phyloP scores from a whole-genome alignment of 2,329 filamentous ascomycete species.

The Fusarium graminum region DNA sequence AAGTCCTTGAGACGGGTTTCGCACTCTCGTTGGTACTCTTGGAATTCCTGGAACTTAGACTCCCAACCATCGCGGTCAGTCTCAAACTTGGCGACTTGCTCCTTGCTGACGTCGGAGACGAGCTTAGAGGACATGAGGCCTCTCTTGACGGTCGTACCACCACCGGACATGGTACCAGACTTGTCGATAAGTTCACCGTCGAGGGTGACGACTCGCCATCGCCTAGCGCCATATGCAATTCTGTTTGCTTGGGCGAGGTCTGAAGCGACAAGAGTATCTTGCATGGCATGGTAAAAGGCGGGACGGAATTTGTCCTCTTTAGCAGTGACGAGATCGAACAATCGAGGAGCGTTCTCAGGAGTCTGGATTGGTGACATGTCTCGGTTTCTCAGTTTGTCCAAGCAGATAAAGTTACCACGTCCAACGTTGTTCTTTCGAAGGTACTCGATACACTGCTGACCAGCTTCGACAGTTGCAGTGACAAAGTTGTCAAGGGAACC shows the following conservation, averaged over 20 bases:
- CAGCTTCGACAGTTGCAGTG: conserved; percentile 94
- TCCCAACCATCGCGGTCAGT: conserved; percentile 87
- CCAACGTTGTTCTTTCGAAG: conserved; percentile 97
- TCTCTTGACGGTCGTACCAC: conserved; percentile 88
- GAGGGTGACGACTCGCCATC: conserved; percentile 97
- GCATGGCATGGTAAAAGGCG: conserved; percentile 94
- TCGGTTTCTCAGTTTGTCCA: conserved; percentile 85
- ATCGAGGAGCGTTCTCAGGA: conserved; percentile 88
- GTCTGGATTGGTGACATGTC: conserved; percentile 86
- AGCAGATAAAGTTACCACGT: conserved; percentile 94
- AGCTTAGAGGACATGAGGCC: conserved; percentile 98
- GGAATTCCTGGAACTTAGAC: conserved; percentile 83
- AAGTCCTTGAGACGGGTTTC: conserved; percentile 80
- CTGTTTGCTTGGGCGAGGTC: conserved; percentile 97
- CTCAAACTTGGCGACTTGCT: conserved; percentile 90
- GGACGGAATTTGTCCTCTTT: conserved; percentile 89
- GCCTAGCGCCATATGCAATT: conserved; percentile 91
- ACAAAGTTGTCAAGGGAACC: conserved; percentile 94
- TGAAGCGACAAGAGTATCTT: conserved; percentile 93
- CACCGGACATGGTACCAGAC: conserved; percentile 98
- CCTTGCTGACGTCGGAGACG: conserved; percentile 85
- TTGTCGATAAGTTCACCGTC: conserved; percentile 97
- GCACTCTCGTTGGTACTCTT: conserved; percentile 84
- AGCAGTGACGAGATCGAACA: conserved; percentile 92
- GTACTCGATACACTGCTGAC: conserved; percentile 98